These are phyloP conservation scores for Epichloe baconii DNA, from an alignment of 2,329 filamentous ascomycete species.

Conservation along the genomic window DNA sequence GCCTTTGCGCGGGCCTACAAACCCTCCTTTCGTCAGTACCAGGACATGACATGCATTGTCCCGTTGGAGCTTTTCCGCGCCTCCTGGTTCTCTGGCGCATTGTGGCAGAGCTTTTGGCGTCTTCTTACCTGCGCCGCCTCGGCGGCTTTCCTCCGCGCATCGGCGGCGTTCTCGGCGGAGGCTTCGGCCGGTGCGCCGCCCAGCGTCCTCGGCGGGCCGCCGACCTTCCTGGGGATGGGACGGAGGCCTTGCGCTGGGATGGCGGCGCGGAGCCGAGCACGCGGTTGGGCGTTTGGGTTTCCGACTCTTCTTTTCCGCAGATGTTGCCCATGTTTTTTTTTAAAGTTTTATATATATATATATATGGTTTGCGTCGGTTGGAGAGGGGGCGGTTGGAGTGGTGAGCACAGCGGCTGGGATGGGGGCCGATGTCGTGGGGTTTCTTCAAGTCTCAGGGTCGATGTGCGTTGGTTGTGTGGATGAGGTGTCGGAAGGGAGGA, in stretches of 20 bases:
- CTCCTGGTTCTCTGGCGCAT: too few species aligned
- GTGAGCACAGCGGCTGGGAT: too few species aligned
- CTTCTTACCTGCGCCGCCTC: constrained; percentile 64
- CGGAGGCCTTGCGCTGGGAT: constrained; percentile 34
- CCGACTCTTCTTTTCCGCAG: constrained; percentile 64
- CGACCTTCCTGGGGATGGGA: constrained; percentile 31
- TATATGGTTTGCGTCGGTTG: too few species aligned
- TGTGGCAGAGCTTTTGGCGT: not conserved
- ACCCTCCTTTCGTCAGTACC: not conserved
- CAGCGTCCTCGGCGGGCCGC: constrained; percentile 48
- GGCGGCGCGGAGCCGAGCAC: constrained; percentile 45
- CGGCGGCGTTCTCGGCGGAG: constrained; percentile 13
- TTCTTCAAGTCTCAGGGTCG: too few species aligned
- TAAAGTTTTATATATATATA: too few species aligned
- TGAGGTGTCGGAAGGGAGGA: not conserved
- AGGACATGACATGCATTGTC: too few species aligned
- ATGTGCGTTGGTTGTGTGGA: too few species aligned
- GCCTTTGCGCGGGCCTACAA: constrained; percentile 55
- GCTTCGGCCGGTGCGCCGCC: constrained; percentile 32
- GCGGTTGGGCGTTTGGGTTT: constrained; percentile 56
- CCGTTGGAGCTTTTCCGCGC: too few species aligned
- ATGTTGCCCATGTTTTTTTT: constrained; percentile 65
- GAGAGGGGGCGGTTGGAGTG: not conserved
- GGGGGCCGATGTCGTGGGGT: too few species aligned
- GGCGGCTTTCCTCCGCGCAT: constrained; percentile 62